Base-by-base conservation (phyloP, 148 eudicot genomes). In the Rhododendron vialii region DNA sequence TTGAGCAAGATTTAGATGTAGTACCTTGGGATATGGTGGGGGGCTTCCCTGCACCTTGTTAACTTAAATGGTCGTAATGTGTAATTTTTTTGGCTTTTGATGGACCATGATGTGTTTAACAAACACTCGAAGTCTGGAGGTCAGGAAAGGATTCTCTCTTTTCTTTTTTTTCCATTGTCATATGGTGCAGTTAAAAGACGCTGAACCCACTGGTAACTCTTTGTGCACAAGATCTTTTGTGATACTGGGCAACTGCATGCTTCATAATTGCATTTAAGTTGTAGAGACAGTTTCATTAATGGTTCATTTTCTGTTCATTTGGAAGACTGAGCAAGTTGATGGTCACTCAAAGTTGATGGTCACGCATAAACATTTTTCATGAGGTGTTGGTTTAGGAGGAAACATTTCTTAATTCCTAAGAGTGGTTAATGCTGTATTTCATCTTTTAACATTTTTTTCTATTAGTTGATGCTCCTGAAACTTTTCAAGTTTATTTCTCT, bases 381-480 rank as follows among this genome's bases (percentile, higher is more conserved):
- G 83, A 57, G 36, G 14, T 81, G 17, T 53, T 41, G 76, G 33
- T 43, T 45, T 36, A 67, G 73, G 57, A 38, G 24, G 33, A 57
- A 35, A 7, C 57, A 83, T 43, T 83, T 36, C 53, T 65, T 20
- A 7, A 20, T 67, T 47, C 53, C 50, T 43, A 0, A 51, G 61
- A 7, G 50, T 47, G 14, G 20, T 81, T 71, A 76, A 35, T 86
- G 59, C 47, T 71, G n/a, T 18, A 12, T 69, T n/a, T 38, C 11
- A 57, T 53, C 8, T 45, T 26, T 24, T 82, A 41, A 20, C 35
- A 67, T 48, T 26, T 71, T 47, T 47, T 61, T 20, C 76, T 26
- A 45, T 53, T 83, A 41, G 24, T 28, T 82, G 48, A 73, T 67
- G 80, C 47, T 88, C 36, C 38, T 24, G 41, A 61, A 78, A 41